Base-by-base conservation (phyloP, 257 asterid genomes). In the Gentiana dahurica region DNA sequence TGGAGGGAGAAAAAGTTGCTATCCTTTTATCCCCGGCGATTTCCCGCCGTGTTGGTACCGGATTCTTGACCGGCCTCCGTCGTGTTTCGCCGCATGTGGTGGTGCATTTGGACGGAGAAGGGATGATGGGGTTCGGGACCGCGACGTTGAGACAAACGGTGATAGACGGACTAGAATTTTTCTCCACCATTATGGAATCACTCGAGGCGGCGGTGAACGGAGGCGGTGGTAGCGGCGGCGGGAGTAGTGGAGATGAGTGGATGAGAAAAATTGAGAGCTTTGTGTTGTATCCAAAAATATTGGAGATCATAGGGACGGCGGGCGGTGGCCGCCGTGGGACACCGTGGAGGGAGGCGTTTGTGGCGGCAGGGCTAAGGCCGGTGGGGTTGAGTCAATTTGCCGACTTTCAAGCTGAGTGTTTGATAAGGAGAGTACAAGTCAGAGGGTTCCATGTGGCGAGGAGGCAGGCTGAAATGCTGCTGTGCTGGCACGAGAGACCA, bases 401-500 rank as follows among this genome's bases (percentile, higher is more conserved):
- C 0, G 95, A 87, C 65, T 79, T 83, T 50, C 98, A 87, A 69
- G 96, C 94, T 0, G 94, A 85, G 75, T 87, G 83, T 61, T 77
- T 91, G 66, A 69, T 91, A 36, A 60, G 93, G 76, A 75, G 83
- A 65, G 72, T 78, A 49, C 86, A 85, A 6, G 89, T 79, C 0
- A 75, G 93, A 58, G 98, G 98, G 5, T 87, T 91, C 86, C 95
- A 83, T 71, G 94, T 87, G 59, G 85, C 70, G 11, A 87, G 87
- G 60, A 75, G 78, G 11, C 96, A 83, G 71, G 89, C 86, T 12
- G 98, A 92, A 88, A 75, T 88, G 95, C 68, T 85, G 89, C 98
- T 92, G 49, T 92, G 96, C 75, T 92, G 98, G 98, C 91, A 88
- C 44, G 91, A 82, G 35, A 70, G 94, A 83, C 88, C 87, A 2